Evolutionary conservation across 768 basidiomycete genomes (phyloP), one percentile per base, ranked within the genome.

Genomic region (Mycena epipterygia): DNA sequence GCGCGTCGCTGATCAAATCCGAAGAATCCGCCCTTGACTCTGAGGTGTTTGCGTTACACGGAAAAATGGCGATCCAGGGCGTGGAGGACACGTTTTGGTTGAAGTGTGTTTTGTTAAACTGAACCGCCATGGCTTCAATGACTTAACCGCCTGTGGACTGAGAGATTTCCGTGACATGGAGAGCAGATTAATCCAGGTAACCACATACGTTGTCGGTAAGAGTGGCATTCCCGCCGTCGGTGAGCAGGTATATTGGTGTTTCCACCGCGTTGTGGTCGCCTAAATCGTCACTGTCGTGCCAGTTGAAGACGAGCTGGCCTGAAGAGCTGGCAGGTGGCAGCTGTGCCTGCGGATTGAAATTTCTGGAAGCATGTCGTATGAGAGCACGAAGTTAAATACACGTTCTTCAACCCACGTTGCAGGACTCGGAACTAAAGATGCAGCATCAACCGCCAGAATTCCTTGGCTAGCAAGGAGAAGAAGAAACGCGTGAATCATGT

Each of bases 51-150:
- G 1, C 17, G 4, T 53, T 51, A 17, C 55, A 70, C 1, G 52
- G 25, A 37, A 70, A 70, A 3, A 64, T 30, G 16, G 68, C 68
- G 19, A 70, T 17, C 68, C 68, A 70, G 2, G 63, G 68, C 55
- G 56, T 48, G 3, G 62, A 25, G 16, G 60, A 56, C 5, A 55
- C 37, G 27, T 29, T 25, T 14, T 49, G 56, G 21, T 27, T 25
- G 19, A 70, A 70, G 25, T 70, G 68, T 16, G 68, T 63, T 12
- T 51, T 44, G 63, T 70, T 70, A 39, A 70, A 70, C 33, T 70
- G 68, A 5, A 70, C 62, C 13, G 68, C 68, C 25, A 65, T n/a
- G 17, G 46, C 63, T 29, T 70, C 62, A 12, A 70, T 39, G 7
- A 55, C 55, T 14, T 58, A 70, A 17, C 14, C 16, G 17, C 42